phyloP scores from a whole-genome alignment of 2,329 filamentous ascomycete species.

The Thelonectria blattea region DNA sequence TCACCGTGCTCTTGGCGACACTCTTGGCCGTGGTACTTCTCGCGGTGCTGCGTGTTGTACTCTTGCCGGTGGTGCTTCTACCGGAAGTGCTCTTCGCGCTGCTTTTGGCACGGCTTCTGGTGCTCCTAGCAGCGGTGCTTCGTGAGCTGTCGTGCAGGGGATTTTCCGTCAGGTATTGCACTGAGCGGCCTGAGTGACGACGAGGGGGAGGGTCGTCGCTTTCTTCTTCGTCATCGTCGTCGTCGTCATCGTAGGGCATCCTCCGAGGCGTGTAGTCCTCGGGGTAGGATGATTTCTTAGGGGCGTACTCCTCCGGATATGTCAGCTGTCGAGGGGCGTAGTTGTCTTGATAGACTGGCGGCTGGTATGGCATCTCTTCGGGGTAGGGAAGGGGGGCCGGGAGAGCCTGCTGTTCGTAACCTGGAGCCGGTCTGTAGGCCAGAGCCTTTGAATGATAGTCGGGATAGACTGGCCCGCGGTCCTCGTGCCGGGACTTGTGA shows the following conservation, averaged over 20 bases:
- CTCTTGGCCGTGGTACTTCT: slow-evolving; percentile 29
- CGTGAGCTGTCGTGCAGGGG: slow-evolving; percentile 24
- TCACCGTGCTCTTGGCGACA: slow-evolving; percentile 27
- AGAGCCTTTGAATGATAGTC: slow-evolving; percentile 32
- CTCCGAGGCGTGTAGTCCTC: slow-evolving; percentile 31
- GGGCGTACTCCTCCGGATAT: slow-evolving; percentile 31
- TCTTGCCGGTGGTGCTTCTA: slow-evolving; percentile 25
- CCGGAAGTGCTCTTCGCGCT: slow-evolving; percentile 4
- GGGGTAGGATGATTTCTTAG: slow-evolving; percentile 27
- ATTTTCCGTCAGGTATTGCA: slow-evolving; percentile 34
- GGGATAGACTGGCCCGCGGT: slow-evolving; percentile 28
- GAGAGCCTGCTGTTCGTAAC: slow-evolving; percentile 28
- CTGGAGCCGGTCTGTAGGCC: slow-evolving; percentile 28
- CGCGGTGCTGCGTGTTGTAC: neutral
- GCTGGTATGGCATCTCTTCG: slow-evolving; percentile 33
- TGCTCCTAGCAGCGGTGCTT: slow-evolving; percentile 26
- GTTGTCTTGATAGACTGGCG: slow-evolving; percentile 25
- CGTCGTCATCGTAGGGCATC: slow-evolving; percentile 28
- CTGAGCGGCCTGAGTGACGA: slow-evolving; percentile 24
- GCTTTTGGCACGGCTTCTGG: slow-evolving; percentile 26
- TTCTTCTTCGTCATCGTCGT: slow-evolving; percentile 23
- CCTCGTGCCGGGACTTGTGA: slow-evolving; percentile 28
- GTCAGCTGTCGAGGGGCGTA: slow-evolving; percentile 33
- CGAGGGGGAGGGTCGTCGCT: slow-evolving; percentile 32
- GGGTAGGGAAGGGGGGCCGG: slow-evolving; percentile 27